Evolutionary conservation across 768 basidiomycete species (phyloP), one percentile per base, ranked within the genome.

Genomic region (Steccherinum ochraceum): DNA sequence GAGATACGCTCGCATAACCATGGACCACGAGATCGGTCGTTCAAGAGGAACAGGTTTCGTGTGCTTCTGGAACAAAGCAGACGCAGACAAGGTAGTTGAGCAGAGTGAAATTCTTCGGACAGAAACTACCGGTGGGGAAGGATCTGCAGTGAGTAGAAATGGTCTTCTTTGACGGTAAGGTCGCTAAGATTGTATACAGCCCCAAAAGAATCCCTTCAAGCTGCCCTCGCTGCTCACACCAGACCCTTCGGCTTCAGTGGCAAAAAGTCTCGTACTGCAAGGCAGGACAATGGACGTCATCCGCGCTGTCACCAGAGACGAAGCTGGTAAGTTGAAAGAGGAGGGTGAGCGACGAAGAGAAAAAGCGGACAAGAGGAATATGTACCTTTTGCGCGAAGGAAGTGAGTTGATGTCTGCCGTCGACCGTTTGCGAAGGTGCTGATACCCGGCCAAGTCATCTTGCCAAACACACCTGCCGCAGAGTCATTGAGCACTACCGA

Each of bases 1-100:
- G 16, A 87, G 93, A 20, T 99, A 98, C 64, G 93, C 89, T 3
- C 83, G 91, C 19, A 89, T 98, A 47, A 88, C 94, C 0, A 72
- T 93, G 67, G 96, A 98, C 58, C 75, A 72, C 5, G 80, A 74
- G 1, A 92, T 86, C 1, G 90, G 86, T 16, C 84, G 93, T 43
- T 93, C 95, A 20, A 78, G 93, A 43, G 96, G 96, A 21, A 95
- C 93, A 4, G 96, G 93, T 2, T 99, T 99, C 63, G 93, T 86
- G 2, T 97, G 93, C 65, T 97, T 95, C 69, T 97, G 95, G 93
- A 91, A 94, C 51, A 82, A 78, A 53, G 88, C 83, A 56, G 88
- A 94, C 56, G 94, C 94, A 13, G 85, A 94, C 61, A 83, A 82
- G 53, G 92, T 83, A 7, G 75, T 98, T 20, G 75, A 83, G 49